Evolutionary conservation across 2,329 filamentous ascomycete genomes (phyloP), one percentile per base, ranked within the genome.

Genomic region (Alternaria burnsii): DNA sequence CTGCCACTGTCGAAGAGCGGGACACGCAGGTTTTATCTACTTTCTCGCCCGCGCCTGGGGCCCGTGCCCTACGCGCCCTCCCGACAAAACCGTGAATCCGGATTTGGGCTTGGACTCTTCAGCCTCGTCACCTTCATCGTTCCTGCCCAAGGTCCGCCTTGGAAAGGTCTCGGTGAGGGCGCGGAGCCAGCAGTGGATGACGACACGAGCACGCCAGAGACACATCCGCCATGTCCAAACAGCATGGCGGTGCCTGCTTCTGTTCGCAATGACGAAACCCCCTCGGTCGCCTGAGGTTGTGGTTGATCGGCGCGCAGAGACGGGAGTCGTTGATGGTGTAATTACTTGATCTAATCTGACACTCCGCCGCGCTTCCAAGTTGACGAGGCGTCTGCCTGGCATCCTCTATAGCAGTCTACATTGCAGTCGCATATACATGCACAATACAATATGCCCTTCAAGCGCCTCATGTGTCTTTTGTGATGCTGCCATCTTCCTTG

Each of bases 341-440:
- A 64, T 82, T 78, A 86, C 85, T 87, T 87, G 85, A 87, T 87
- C 85, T 87, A 86, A 86, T 87, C 85, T 85, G 85, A 86, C 77
- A 77, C 76, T 73, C 61, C 65, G 62, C 60, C 64, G 53, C 63
- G 41, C 53, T 57, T 48, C 32, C 40, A 58, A 24, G 36, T 28
- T 43, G 58, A 55, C 52, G 55, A 56, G 58, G 63, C 56, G 55
- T 56, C 50, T 38, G 34, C 18, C 38, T 46, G 38, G 32, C 28
- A 30, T 30, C 14, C 28, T 20, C 38, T 20, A 40, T n/a, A 40
- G 3, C 7, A 14, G 20, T 28, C 41, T n/a, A 18, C 32, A 16
- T 16, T 22, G 16, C 42, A 14, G 12, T 50, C 46, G 46, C 46
- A 50, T 36, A 50, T 12, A 26, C 20, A 50, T 12, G 38, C 20